phyloP scores from a whole-genome alignment of 2,329 filamentous ascomycete species.

The Cercospora sp. region DNA sequence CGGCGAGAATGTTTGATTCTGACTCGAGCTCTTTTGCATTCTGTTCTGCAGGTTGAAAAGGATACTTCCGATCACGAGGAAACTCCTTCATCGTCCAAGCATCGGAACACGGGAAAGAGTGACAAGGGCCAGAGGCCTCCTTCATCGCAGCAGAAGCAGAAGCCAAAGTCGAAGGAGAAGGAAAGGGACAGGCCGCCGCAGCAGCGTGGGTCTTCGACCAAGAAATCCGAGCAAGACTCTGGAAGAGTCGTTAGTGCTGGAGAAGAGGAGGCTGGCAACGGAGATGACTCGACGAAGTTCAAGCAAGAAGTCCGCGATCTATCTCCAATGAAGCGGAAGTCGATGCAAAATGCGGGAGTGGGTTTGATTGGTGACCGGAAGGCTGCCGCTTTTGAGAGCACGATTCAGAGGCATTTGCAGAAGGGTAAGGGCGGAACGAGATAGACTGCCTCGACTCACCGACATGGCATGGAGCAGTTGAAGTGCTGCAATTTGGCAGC shows the following conservation, averaged over 20 bases:
- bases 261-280: neutral
- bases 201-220: neutral
- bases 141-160: neutral
- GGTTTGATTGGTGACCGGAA: neutral
- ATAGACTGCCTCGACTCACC: neutral
- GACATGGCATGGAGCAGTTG: neutral
- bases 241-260: neutral
- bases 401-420: neutral
- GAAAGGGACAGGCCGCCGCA: neutral
- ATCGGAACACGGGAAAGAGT: neutral
- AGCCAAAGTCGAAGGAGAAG: neutral
- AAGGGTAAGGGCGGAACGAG: neutral
- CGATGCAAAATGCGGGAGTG: neutral
- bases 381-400: neutral
- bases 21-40: constrained; percentile 19
- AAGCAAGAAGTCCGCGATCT: neutral
- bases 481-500: neutral
- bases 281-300: neutral
- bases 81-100: neutral
- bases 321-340: neutral
- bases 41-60: constrained; percentile 21
- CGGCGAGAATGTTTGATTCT: constrained; percentile 11
- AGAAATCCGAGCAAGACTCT: neutral
- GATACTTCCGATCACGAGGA: neutral
- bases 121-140: neutral